Evolutionary conservation across 352 stramenopile species (phyloP), one percentile per base, ranked within the genome.

Genomic region (Globisporangium mamillatum): DNA sequence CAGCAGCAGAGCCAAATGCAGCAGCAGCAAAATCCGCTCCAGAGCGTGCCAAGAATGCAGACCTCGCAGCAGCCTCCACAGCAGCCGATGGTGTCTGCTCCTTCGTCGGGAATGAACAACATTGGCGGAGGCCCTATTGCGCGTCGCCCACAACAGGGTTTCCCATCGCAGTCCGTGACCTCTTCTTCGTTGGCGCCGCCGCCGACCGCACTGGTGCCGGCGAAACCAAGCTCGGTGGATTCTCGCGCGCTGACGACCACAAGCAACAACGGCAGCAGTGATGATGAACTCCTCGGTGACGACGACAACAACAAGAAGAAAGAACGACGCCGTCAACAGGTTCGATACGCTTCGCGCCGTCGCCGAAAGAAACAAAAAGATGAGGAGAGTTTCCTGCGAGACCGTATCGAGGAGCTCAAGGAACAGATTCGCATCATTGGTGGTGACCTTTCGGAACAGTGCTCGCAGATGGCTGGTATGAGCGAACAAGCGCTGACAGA

Each of bases 311-410:
- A 81, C 69, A 91, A 93, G 74, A 94, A 94, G 76, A 92, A 91
- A 66, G 86, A 94, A 66, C 84, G 85, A 1, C 84, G 86, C 50
- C 82, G 82, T 54, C 79, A 90, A 70, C 86, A 94, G 67, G 86
- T 94, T 9, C 84, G 86, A 44, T 90, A 92, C 62, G 86, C 86
- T 52, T 94, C 86, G 61, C 83, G 82, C 48, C 84, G 84, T 38
- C 86, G 86, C 58, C 86, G 86, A 63, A 90, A 91, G 66, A 94
- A 94, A 76, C 86, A 91, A 60, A 92, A 93, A 59, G 84, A 94
- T 68, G 86, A 94, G 68, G 84, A 92, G 70, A 90, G 78, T 69
- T 92, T 91, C 62, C 48, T 94, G 70, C 78, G 80, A 20, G 83
- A 92, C 67, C 86, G 86, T 64, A 92, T 94, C 64, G 79, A 90